Evolutionary conservation across 2,329 filamentous ascomycete genomes (phyloP), one percentile per base, ranked within the genome.

Genomic region (Xylariaceae sp.): DNA sequence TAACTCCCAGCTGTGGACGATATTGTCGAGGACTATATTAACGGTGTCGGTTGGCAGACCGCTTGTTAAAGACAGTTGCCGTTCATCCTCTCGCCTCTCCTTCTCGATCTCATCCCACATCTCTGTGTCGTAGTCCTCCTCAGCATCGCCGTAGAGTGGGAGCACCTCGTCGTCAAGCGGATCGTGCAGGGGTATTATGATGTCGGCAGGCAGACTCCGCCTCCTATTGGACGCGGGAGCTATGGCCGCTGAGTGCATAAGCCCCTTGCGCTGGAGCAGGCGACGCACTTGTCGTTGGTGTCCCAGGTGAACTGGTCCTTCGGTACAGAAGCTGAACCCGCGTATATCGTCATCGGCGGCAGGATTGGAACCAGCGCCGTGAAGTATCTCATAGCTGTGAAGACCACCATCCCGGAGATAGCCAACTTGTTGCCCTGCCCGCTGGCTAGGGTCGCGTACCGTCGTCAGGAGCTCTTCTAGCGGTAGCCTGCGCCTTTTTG

Each of bases 251-350:
- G 6, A 16, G 14, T 16, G 30, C 6, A 4, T 9, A 12, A 31
- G 30, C 30, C 30, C 16, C 6, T 7, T 13, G 16, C 30, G 30
- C 18, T n/a, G 6, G 30, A 31, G 31, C 16, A 34, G 17, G 19
- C 31, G 31, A 14, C 14, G 12, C 8, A 34, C 31, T 34, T 34
- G 31, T 34, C 8, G 17, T 15, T 24, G 31, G 31, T 34, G 31
- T 34, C 31, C 31, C 15, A 21, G 6, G 31, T 21, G 19, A 14
- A 34, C 19, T 13, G 15, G 6, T 14, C 6, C 19, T 16, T 24
- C 19, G 19, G 6, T 34, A 13, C 14, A 9, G 16, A 24, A 34
- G 31, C 17, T 24, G 16, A 34, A 34, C 17, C 13, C 31, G 31
- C 31, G 17, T 4, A 34, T 14, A 9, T 34, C 31, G 9, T 34